Evolutionary conservation across 768 basidiomycete species (phyloP).

Genomic region (Xerocomellus chrysenteron): DNA sequence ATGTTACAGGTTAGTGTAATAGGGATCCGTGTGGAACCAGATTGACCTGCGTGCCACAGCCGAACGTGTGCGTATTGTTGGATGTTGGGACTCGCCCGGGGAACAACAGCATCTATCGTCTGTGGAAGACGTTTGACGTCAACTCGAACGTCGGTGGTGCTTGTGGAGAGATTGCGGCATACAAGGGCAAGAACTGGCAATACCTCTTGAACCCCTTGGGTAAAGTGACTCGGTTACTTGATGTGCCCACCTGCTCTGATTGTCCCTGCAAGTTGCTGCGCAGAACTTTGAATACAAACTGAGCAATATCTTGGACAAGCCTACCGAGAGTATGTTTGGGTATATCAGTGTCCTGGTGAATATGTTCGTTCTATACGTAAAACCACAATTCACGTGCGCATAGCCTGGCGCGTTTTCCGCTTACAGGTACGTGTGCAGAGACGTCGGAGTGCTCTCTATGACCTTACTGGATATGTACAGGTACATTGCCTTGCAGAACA

Average conservation of each 20-base stretch:
- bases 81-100: slow-evolving; percentile 94
- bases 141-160: slow-evolving; percentile 93
- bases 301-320: slow-evolving; percentile 87
- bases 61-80: slow-evolving; percentile 88
- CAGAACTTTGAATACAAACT: slow-evolving; percentile 97
- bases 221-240: slow-evolving; percentile 30
- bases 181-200: slow-evolving; percentile 89
- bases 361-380: not conserved
- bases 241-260: not conserved
- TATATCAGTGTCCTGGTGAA: slow-evolving; percentile 90
- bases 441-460: not conserved
- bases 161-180: slow-evolving; percentile 93
- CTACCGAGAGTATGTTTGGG: slow-evolving; percentile 87
- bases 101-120: slow-evolving; percentile 84
- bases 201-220: slow-evolving; percentile 82
- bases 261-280: slow-evolving; percentile 62
- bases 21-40: not conserved
- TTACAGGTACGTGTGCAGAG: slow-evolving; percentile 49
- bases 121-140: slow-evolving; percentile 95
- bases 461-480: slow-evolving; percentile 30
- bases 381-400: slow-evolving; percentile 9
- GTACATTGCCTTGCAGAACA: slow-evolving; percentile 88
- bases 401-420: slow-evolving; percentile 95
- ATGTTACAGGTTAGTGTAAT: slow-evolving; percentile 66
- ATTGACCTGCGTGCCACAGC: slow-evolving; percentile 39